Percentiles rank a stretch among this genome's conserved stretches.
Evolutionary conservation across 306 rosid genomes (phyloP).

Genomic region (Begonia peltatifolia): DNA sequence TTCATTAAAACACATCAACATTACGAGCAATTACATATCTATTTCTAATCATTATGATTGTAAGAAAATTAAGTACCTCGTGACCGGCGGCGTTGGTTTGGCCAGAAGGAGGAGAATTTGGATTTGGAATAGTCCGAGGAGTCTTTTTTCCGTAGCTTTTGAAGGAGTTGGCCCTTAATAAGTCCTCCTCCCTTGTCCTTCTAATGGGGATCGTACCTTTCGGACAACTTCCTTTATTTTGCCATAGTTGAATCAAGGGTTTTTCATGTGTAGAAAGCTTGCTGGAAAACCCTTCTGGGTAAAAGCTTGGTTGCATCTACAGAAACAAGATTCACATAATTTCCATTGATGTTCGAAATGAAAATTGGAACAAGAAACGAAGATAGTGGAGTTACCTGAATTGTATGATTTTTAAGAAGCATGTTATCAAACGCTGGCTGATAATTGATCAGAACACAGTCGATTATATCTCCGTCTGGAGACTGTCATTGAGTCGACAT

Average conservation of each 20-base stretch:
- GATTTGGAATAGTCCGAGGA: constrained; percentile 53
- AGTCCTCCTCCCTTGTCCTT: constrained; percentile 69
- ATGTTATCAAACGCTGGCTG: constrained; percentile 98
- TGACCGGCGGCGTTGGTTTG: constrained; percentile 77
- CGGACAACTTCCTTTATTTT: constrained; percentile 61
- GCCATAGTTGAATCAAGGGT: constrained; percentile 66
- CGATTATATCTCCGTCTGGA: constrained; percentile 91
- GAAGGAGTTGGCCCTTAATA: constrained; percentile 72
- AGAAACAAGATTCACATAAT: not conserved
- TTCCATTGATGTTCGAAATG: no score
- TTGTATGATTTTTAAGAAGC: constrained; percentile 82
- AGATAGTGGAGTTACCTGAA: constrained; percentile 19
- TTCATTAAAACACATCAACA: constrained; percentile 7
- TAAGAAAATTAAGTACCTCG: constrained; percentile 41
- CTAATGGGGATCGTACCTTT: constrained; percentile 76
- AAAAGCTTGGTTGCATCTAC: not conserved
- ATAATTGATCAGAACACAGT: constrained; percentile 64
- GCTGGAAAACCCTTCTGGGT: constrained; percentile 5
- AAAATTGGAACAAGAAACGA: not conserved
- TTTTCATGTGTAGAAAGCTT: constrained; percentile 33
- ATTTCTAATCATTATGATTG: no score
- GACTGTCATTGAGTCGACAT: constrained; percentile 32
- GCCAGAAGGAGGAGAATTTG: constrained; percentile 73
- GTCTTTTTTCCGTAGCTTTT: constrained; percentile 84
- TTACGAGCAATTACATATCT: no score